Base-by-base conservation (phyloP, 257 asterid species). In the Jacaranda copaia region DNA sequence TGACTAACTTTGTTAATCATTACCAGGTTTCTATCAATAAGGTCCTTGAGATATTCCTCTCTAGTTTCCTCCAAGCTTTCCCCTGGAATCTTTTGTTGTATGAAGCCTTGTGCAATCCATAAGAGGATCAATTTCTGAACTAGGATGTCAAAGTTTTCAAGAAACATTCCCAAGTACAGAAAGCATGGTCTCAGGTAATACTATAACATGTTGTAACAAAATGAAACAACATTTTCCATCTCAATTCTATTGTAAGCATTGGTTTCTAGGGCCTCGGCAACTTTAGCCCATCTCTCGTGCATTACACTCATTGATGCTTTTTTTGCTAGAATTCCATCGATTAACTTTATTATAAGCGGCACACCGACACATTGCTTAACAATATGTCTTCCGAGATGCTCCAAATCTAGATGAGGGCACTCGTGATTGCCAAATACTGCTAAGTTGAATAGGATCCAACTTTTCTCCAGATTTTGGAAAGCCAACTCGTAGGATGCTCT, bases 21-120 rank as follows among this genome's bases (percentile, higher is more conserved):
- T 68, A 81, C 18, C 46, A 81, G 63, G 71, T 74, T 77, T 64
- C 79, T 75, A 46, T 68, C 57, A 3, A 83, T 71, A 6, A 83
- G 74, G 1, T 76, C 81, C 51, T 66, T 51, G 49, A 83, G 12
- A 60, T 59, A 75, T 4, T 25, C 73, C 48, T 71, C 70, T 10
- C 82, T 82, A 20, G 12, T 40, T 43, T 38, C 72, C 68, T 83
- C 86, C 52, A 75, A 35, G 57, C 67, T 73, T 66, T 18, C 5
- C 35, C 67, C 16, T 3, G 32, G 32, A 25, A 3, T 19, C 11
- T 38, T 35, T 11, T 1, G 20, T 62, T 36, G 60, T 15, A 83
- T 58, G 61, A 83, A 83, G 19, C 87, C 87, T 74, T 83, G 84
- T 0, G 87, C 84, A 0, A 83, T 67, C 87, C 87, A 83, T 45